phyloP scores from a whole-genome alignment of 495 filamentous ascomycete genomes.

The Daldinia vernicosa region DNA sequence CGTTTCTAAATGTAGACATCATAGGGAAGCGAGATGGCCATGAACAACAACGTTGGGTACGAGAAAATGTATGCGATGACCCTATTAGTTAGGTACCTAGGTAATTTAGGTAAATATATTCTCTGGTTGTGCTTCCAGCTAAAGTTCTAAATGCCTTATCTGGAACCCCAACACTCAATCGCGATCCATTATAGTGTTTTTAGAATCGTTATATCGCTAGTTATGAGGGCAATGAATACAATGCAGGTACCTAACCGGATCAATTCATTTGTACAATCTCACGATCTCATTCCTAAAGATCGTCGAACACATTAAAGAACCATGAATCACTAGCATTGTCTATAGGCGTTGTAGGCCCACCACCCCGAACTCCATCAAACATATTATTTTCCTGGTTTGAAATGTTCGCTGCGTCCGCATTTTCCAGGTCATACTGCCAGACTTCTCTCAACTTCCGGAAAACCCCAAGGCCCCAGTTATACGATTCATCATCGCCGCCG shows the following conservation, averaged over 20 bases:
- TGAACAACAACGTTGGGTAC: background rate
- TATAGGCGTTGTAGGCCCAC: background rate
- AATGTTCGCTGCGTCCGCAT: background rate
- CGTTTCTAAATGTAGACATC: background rate
- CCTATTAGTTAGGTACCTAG: background rate
- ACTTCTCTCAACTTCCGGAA: constrained; percentile 21
- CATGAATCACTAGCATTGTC: background rate
- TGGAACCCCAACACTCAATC: too few relatives aligned
- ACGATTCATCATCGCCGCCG: constrained; percentile 25
- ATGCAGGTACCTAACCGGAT: too few relatives aligned
- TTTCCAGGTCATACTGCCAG: constrained; percentile 1
- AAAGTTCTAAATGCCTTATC: too few relatives aligned
- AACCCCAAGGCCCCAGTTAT: constrained; percentile 18
- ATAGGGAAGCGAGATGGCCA: background rate
- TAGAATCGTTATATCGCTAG: too few relatives aligned
- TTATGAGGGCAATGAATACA: too few relatives aligned
- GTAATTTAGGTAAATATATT: too few relatives aligned
- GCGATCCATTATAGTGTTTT: too few relatives aligned
- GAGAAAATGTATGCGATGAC: background rate
- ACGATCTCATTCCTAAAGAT: background rate
- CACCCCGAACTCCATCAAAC: background rate
- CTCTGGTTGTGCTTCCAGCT: too few relatives aligned
- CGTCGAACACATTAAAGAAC: background rate
- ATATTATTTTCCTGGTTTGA: background rate
- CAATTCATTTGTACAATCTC: background rate